A percentile compares a stretch with the other conserved stretches of the same genome.
Conservation (phyloP, 805 yeast genomes). For the Candida insectorum region DNA sequence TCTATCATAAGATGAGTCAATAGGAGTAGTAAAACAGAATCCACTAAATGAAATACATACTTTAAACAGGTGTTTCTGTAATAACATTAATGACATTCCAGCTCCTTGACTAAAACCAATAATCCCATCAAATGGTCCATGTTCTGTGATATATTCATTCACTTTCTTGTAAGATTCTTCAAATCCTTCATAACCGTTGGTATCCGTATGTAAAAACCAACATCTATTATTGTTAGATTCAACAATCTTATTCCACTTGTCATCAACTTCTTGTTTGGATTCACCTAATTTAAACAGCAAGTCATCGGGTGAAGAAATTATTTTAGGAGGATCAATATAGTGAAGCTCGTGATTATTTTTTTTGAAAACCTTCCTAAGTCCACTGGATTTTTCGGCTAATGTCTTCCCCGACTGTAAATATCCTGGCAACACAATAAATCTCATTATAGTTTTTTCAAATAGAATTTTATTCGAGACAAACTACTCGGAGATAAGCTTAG, state of each 20-base stretch:
- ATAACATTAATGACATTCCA: constrained; percentile 28
- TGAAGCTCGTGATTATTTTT: constrained; percentile 25
- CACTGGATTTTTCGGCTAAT: constrained; percentile 32
- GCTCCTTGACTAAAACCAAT: constrained; percentile 45
- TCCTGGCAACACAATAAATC: constrained; percentile 29
- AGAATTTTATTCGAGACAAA: no score
- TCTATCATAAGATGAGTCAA: constrained; percentile 11
- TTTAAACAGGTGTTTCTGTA: constrained; percentile 24
- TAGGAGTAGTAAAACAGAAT: constrained; percentile 31
- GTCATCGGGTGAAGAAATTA: constrained; percentile 19
- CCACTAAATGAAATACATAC: constrained; percentile 27
- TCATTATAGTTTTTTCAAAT: constrained; percentile 1
- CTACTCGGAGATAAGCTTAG: no score
- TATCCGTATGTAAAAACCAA: constrained; percentile 31
- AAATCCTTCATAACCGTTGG: constrained; percentile 24
- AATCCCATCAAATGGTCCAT: constrained; percentile 43
- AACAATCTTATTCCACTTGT: constrained; percentile 30
- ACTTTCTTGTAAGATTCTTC: constrained; percentile 24
- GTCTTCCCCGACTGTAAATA: constrained; percentile 33
- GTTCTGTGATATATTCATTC: constrained; percentile 21
- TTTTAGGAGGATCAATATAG: constrained; percentile 32
- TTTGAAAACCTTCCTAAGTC: constrained; percentile 25
- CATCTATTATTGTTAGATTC: constrained; percentile 27
- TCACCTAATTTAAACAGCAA: constrained; percentile 27
- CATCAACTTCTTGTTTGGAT: constrained; percentile 22